A percentile compares a stretch with the other conserved stretches of the same genome.
These are phyloP conservation scores for Chlamydomonas reinhardtii DNA, from an alignment of 163 green algal genomes.

Conservation along the genomic window DNA sequence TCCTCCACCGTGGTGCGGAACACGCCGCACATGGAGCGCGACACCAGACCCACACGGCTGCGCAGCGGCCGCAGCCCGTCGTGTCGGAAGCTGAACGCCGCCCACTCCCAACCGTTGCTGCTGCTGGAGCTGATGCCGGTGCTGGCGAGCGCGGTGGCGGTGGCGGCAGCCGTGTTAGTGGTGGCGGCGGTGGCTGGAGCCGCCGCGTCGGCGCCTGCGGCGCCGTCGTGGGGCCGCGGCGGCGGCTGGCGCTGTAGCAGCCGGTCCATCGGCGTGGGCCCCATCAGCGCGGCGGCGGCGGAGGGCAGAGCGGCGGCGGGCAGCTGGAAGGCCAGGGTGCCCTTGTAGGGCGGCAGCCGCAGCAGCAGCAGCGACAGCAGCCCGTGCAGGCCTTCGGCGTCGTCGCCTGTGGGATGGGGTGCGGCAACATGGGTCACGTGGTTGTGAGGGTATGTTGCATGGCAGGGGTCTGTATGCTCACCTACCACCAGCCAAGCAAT, in stretches of 20 bases:
- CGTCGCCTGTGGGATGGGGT: background rate
- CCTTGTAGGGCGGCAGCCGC: conserved; percentile 18
- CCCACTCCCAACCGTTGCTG: background rate
- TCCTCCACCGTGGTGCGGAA: conserved; percentile 37
- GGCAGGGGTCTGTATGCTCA: no score
- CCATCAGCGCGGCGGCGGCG: conserved; percentile 14
- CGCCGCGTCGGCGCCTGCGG: background rate
- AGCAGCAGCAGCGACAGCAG: conserved; percentile 41
- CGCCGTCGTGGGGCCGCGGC: background rate
- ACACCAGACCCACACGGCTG: background rate
- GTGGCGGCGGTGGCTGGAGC: background rate
- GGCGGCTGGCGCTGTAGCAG: background rate
- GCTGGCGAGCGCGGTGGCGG: no score
- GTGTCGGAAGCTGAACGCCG: background rate
- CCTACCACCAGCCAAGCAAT: no score
- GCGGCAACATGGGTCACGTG: no score
- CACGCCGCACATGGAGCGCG: conserved; percentile 3
- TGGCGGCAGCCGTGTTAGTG: background rate
- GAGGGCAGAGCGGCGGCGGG: conserved; percentile 9
- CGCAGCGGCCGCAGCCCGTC: conserved; percentile 6
- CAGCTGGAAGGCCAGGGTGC: conserved; percentile 30
- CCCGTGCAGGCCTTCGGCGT: conserved; percentile 18
- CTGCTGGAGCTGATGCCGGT: background rate
- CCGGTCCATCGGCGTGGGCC: background rate
- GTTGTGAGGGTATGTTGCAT: no score